Evolutionary conservation across 129 eudicot species (phyloP), one percentile per base, ranked within the genome.

Genomic region (Lactuca saligna): DNA sequence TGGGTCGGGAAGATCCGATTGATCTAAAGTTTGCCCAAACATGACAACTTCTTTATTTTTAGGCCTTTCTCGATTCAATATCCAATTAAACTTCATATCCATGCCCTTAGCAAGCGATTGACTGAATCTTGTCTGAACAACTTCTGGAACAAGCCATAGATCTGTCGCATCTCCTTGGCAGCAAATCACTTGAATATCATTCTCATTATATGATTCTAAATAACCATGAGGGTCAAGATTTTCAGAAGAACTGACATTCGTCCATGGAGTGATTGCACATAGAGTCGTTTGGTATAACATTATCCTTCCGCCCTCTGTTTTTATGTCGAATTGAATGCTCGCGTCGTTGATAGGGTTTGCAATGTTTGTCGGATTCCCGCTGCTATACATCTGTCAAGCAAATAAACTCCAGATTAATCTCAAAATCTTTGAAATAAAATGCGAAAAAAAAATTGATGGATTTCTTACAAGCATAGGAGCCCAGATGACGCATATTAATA

Each of bases 391-490:
- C 87, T 83, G 79, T 16, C 33, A 66, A 50, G 37, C 39, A 65
- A 64, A 51, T 64, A 17, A 61, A 5, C 17, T 7, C 46, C 8
- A 17, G 61, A 20, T 15, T 34, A 13, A 12, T 5, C 3, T 42
- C 33, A 60, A 46, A 44, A 39, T 59, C 41, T 9, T 44, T 70
- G 13, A 58, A 46, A 25, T 25, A 25, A 25, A 25, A 25, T 25
- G 29, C 1, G 29, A 25, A 25, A 0, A 25, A 25, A 25, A 25
- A 25, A 20, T 20, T 25, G 29, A 1, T 25, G 29, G 44, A 42
- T 17, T 41, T 55, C 84, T 63, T 79, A 83, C 87, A 63, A 83
- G 87, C 87, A 83, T 83, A 57, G 87, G 87, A 65, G 87, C 84
- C 87, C 87, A 83, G 46, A 83, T 79, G 70, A 79, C 87, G 16